A percentile compares a stretch with the other conserved stretches of the same genome.
These are phyloP conservation scores for Dionaea muscipula DNA, from an alignment of 179 eudicot species.

Conservation along the genomic window DNA sequence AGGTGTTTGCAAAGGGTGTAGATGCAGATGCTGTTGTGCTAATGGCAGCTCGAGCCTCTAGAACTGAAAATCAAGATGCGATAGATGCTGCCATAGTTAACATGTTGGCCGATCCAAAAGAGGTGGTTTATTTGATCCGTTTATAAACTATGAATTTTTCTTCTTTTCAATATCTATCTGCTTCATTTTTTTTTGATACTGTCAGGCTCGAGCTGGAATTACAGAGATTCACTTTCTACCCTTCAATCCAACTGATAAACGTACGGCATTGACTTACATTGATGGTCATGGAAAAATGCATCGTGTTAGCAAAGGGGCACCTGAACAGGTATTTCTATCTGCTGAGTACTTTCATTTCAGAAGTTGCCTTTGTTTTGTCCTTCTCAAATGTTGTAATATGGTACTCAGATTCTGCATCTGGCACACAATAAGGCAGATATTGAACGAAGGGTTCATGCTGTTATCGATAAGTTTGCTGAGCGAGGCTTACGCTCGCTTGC, in stretches of 20 bases:
- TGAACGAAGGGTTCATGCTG: slow-evolving; percentile 58
- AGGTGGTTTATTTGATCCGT: slow-evolving; percentile 20
- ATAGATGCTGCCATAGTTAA: slow-evolving; percentile 75
- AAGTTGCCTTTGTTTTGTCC: not conserved
- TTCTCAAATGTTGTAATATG: not conserved
- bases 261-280: slow-evolving; percentile 69
- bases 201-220: slow-evolving; percentile 68
- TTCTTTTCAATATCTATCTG: not conserved
- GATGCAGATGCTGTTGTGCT: slow-evolving; percentile 59
- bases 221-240: slow-evolving; percentile 74
- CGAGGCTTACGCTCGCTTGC: slow-evolving; percentile 75
- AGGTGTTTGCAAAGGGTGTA: slow-evolving; percentile 62
- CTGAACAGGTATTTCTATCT: slow-evolving; percentile 52
- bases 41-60: slow-evolving; percentile 80
- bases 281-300: slow-evolving; percentile 60
- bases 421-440: slow-evolving; percentile 54
- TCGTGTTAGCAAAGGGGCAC: slow-evolving; percentile 84
- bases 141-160: not conserved
- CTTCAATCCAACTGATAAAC: slow-evolving; percentile 66
- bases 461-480: slow-evolving; percentile 74
- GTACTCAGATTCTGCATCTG: slow-evolving; percentile 49
- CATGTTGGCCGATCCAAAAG: slow-evolving; percentile 71
- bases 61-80: slow-evolving; percentile 76
- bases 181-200: not conserved
- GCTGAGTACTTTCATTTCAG: too few relatives aligned